Evolutionary conservation across 176 grass and related monocot species (phyloP), one percentile per base, ranked within the genome.

Genomic region (Bromus sterilis): DNA sequence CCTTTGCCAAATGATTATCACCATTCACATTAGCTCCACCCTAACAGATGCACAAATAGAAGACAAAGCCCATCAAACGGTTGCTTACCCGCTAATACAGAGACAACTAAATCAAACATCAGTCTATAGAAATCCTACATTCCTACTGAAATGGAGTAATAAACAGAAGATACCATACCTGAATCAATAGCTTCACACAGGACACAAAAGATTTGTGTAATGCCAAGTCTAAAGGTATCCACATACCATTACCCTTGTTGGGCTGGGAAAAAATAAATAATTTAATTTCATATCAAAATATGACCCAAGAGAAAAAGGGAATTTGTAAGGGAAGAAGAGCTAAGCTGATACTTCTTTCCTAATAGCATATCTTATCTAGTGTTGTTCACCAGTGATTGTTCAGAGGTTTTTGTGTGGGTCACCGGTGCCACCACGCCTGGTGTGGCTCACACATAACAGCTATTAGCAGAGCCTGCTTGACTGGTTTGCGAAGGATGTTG

Each of bases 111-210:
- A 42, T 24, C 11, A 10, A 41, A 36, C 9, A 31, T 53, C 24
- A 7, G 10, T 76, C 26, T 16, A 56, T 39, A 40, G 23, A 76
- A 62, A 48, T 62, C 9, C 28, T 68, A 35, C 8, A 65, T 35
- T 20, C 7, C 3, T 6, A 58, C 11, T 5, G 36, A 23, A 35
- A 34, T 78, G 0, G 20, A 21, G 20, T 53, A 53, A 77, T 7
- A 35, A 78, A 69, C 12, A 29, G 25, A 55, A 11, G n/a, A 61
- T 23, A 34, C 7, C 10, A 7, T 85, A 79, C 83, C 76, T 79
- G 76, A 86, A 86, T 20, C 76, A 85, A 63, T 29, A 85, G 56
- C 56, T 85, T 85, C 56, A 85, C 67, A 73, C 76, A 79, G 59
- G 66, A 0, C 15, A 85, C 67, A 63, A 11, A 79, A 51, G 66